Percentiles rank a stretch among this genome's conserved stretches.
These are phyloP conservation scores for Beauveria sp. DNA, from an alignment of 2,329 filamentous ascomycete genomes.

Conservation along the genomic window DNA sequence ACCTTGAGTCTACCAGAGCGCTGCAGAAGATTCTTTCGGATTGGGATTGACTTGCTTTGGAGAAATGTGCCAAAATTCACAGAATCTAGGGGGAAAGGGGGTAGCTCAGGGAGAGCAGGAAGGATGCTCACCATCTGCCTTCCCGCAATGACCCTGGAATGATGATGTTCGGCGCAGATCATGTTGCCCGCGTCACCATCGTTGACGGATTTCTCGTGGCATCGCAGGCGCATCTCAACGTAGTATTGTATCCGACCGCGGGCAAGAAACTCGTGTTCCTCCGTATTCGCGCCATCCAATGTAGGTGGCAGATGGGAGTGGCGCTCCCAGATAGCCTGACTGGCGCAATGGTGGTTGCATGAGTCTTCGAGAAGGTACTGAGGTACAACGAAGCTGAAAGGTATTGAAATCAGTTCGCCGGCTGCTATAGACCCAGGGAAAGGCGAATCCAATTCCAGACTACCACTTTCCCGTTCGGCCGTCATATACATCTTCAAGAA, in stretches of 20 bases:
- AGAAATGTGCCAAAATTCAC: neutral
- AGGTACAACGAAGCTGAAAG: constrained; percentile 4
- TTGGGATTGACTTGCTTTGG: neutral
- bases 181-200: neutral
- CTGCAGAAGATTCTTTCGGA: neutral
- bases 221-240: constrained; percentile 2
- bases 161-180: neutral
- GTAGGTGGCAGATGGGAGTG: constrained; percentile 3
- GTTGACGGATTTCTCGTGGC: neutral
- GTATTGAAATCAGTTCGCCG: neutral
- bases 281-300: neutral
- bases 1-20: neutral
- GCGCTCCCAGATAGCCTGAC: constrained; percentile 3
- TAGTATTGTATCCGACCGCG: constrained; percentile 6
- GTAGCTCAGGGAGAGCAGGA: neutral
- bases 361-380: constrained; percentile 1
- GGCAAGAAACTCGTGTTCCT: neutral
- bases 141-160: neutral
- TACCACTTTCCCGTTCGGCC: neutral
- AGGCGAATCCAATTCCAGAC: neutral
- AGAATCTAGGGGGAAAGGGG: neutral
- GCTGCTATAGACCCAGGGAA: neutral
- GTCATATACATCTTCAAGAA: constrained; percentile 7
- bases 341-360: neutral
- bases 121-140: neutral